Evolutionary conservation across 2,329 filamentous ascomycete species (phyloP), one percentile per base, ranked within the genome.

Genomic region (Venturia carpophila): DNA sequence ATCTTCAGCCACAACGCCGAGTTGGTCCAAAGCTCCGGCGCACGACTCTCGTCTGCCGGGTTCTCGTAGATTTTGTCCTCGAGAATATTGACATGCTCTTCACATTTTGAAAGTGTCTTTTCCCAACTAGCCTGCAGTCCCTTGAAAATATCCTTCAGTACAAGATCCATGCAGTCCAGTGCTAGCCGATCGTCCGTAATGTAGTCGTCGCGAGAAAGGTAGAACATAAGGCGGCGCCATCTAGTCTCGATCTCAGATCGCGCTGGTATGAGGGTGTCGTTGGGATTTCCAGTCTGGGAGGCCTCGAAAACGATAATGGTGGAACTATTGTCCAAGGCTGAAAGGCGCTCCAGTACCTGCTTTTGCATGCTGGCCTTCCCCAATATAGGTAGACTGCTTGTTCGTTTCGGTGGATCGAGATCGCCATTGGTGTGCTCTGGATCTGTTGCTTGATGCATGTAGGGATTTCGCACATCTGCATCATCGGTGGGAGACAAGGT

Each of bases 261-360:
- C 3, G 81, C 80, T 2, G 78, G 73, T 24, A 83, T 78, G 11
- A 83, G 67, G 0, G 80, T 83, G 67, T 83, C 79, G 45, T 79
- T 75, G 34, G 80, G 77, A 13, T 74, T 75, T 21, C 76, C 74
- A 1, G 78, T 79, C 37, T 80, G 76, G 0, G 79, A 79, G 60
- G 79, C 78, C 67, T 83, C 81, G 66, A 84, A 83, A 37, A 84
- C 72, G 64, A 84, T 81, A 65, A 83, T 79, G 0, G 79, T 80
- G 39, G 76, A 79, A 24, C 76, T 76, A 60, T 82, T 82, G 66
- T 83, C 82, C 5, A 81, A 75, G 24, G 77, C 69, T 1, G 43
- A 49, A 30, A 52, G 60, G 19, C 47, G 37, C 34, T 63, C 39
- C 11, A 49, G 11, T 34, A 63, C 43, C 9, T 52, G 24, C n/a